Evolutionary conservation across 768 basidiomycete species (phyloP), one percentile per base, ranked within the genome.

Genomic region (Termitomyces heimii): DNA sequence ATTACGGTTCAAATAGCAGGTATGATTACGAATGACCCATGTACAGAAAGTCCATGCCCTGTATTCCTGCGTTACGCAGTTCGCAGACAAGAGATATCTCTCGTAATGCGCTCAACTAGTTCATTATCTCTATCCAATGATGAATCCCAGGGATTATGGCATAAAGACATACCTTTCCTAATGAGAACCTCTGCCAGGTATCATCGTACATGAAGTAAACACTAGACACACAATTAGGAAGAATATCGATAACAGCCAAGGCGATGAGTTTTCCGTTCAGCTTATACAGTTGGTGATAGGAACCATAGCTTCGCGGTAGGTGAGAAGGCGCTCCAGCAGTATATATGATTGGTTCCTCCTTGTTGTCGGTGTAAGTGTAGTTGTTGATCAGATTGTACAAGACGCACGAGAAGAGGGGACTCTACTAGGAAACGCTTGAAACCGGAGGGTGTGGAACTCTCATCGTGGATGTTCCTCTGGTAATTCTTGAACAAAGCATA

Each of bases 121-220:
- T n/a, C 34, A 22, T 14, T 29, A 26, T 32, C n/a, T 40, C 18
- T 26, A 48, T 29, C 53, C 40, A 24, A n/a, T 0, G 5, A 39
- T 18, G 4, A 32, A 6, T 18, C 14, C 0, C 12, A 39, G 14
- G 31, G 20, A 53, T 29, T 37, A 37, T 49, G 28, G 37, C 32
- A 14, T 37, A 31, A 61, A 54, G 9, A 35, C 52, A 49, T 47
- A 89, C 89, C 77, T 95, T 94, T 26, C 93, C 94, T 45, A 93
- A 66, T 3, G 88, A 89, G 65, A 82, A 82, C 42, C 77, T 75
- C 52, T 88, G 84, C 77, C 83, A 91, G 24, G 74, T 73, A 35
- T 78, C 76, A 60, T 92, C 84, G 71, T 95, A 98, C 73, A 95
- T 86, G 71, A 98, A 95, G 71, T 98, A 98, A 16, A 81, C 81